Evolutionary conservation across 192 early-diverging fungal species (phyloP).

Genomic region (Coemansia sp.): DNA sequence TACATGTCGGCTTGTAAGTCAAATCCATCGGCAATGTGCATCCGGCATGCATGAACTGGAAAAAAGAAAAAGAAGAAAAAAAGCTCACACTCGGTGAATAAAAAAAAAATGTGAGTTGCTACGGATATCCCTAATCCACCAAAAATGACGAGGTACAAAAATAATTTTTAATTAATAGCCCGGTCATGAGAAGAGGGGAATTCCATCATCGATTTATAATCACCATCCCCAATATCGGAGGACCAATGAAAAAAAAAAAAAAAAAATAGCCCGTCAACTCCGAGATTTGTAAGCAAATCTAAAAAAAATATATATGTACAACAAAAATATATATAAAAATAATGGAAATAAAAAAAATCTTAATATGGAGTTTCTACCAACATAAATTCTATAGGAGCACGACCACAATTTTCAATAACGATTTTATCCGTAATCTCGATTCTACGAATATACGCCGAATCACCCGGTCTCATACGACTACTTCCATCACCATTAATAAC

Average conservation of each 20-base stretch:
- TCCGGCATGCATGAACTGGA: background rate
- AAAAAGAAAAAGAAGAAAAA: background rate
- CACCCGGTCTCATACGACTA: constrained; percentile 43
- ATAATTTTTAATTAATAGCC: background rate
- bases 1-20: constrained; percentile 1
- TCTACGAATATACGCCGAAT: constrained; percentile 46
- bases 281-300: no score
- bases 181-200: background rate
- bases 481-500: constrained; percentile 41
- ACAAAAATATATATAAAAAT: background rate
- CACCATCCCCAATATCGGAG: background rate
- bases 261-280: background rate
- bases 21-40: constrained; percentile 2
- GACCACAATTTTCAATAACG: constrained; percentile 43
- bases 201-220: background rate
- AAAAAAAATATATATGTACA: background rate
- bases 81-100: no score
- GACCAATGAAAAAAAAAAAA: background rate
- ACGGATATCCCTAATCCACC: no score
- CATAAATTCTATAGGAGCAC: constrained; percentile 43
- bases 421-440: constrained; percentile 29
- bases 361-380: constrained; percentile 49
- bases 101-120: no score
- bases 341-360: constrained; percentile 5
- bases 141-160: no score